Base-by-base conservation (phyloP, 2,329 filamentous ascomycete species). In the Colletotrichum sp. region DNA sequence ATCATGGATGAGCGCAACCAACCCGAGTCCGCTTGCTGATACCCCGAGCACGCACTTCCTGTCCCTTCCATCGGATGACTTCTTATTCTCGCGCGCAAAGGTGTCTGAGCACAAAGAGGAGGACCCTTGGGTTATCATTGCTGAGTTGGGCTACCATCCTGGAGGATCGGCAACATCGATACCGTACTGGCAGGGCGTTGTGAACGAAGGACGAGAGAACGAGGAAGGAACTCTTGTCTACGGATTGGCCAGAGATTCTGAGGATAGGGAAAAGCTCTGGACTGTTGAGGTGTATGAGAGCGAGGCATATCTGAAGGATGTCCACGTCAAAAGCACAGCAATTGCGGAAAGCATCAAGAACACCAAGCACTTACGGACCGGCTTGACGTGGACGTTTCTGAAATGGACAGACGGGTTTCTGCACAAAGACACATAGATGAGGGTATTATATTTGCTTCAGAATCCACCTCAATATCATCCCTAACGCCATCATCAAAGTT, bases 391-490 rank as follows among this genome's bases (percentile, higher is more conserved):
- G 59, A 62, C 30, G 5, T 62, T 62, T 8, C 26, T 62, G 18
- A 24, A 9, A 1, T 34, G 59, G 59, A 18, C 6, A 13, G 18
- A n/a, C 18, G 59, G 59, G 30, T 62, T 62, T 3, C 28, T 62
- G 30, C 59, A 62, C 9, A 62, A 62, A 32, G 16, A 62, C 7
- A n/a, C 4, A 7, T 52, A 52, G 44, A 52, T 2, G 6, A 13
- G 44, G 1, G 10, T 0, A 52, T 52, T 21, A 1, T 21, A 1
- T 13, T 21, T 21, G 10, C n/a, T 52, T 52, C 2, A 52, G n/a
- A 13, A 2, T 2, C 7, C 0, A 8, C 6, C 44, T 21, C 3
- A 24, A 52, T 52, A 13, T 8, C 10, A 24, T 2, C 10, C 6
- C 6, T 8, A 3, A 24, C 10, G 1, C 7, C 4, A 52, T 8